A percentile compares a stretch with the other conserved stretches of the same genome.
phyloP scores from a whole-genome alignment of 257 asterid genomes.

The Ilex aquifolium region DNA sequence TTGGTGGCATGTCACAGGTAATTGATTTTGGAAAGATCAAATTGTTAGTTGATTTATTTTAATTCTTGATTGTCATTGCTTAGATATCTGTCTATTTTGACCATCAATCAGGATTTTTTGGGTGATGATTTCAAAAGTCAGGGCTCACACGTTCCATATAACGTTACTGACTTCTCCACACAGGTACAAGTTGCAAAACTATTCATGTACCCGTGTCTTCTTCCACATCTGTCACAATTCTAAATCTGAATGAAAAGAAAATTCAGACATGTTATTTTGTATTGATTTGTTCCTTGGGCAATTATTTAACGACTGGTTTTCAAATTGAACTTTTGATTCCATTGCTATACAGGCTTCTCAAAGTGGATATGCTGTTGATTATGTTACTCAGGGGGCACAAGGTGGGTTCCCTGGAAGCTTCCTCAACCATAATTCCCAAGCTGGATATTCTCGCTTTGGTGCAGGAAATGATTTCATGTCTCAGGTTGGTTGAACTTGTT shows the following conservation, averaged over 20 bases:
- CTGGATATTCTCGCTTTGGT: constrained; percentile 80
- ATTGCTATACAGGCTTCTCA: constrained; percentile 66
- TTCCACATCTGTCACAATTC: no score
- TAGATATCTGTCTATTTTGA: not conserved
- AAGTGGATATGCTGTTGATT: constrained; percentile 81
- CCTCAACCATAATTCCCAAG: constrained; percentile 79
- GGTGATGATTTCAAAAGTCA: constrained; percentile 97
- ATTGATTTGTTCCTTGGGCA: no score
- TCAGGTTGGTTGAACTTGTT: constrained; percentile 50
- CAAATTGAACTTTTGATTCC: no score
- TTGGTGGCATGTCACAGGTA: constrained; percentile 97
- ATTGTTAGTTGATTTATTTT: not conserved
- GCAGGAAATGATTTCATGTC: constrained; percentile 97
- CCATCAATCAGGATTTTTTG: constrained; percentile 70
- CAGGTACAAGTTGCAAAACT: constrained; percentile 47
- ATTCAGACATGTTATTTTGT: no score
- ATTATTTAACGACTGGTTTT: no score
- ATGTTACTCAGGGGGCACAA: constrained; percentile 77
- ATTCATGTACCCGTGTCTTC: not conserved
- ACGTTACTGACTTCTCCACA: constrained; percentile 76
- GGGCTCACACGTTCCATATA: constrained; percentile 93
- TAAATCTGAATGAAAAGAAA: no score
- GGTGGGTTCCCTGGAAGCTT: constrained; percentile 87
- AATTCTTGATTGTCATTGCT: not conserved
- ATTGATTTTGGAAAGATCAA: constrained; percentile 5